Evolutionary conservation across 441 rosid genomes (phyloP).

Genomic region (Pelargonium australe): DNA sequence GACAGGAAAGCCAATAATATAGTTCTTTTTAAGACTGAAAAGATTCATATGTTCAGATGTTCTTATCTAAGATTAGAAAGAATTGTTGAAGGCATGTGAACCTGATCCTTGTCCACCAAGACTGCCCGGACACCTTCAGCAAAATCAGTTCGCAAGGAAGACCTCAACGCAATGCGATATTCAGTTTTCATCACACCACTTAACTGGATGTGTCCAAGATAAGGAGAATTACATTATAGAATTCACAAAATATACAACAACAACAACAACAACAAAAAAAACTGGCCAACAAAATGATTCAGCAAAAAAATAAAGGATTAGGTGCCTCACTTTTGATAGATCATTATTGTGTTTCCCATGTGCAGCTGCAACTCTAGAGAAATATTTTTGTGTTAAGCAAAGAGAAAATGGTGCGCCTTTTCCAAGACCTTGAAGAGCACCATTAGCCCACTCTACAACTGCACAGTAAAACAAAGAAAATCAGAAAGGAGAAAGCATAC

Average conservation of each 20-base stretch:
- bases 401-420: constrained; percentile 90
- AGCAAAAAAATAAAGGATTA: neutral
- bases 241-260: neutral
- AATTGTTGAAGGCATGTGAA: constrained; percentile 20
- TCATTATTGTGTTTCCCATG: constrained; percentile 44
- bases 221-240: constrained; percentile 3
- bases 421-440: constrained; percentile 65
- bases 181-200: constrained; percentile 76
- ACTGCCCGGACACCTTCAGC: constrained; percentile 93
- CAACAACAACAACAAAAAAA: neutral
- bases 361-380: constrained; percentile 63
- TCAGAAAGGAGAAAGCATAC: constrained; percentile 7
- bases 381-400: constrained; percentile 51
- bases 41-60: neutral
- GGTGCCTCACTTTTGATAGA: constrained; percentile 48
- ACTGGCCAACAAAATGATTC: neutral
- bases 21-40: neutral
- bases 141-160: constrained; percentile 71
- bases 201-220: constrained; percentile 38
- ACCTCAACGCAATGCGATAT: constrained; percentile 68
- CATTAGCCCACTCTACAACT: constrained; percentile 78
- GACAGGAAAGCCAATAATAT: neutral
- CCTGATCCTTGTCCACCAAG: constrained; percentile 94
- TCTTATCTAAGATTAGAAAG: neutral
- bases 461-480: constrained; percentile 10